Base-by-base conservation (phyloP, 2,329 filamentous ascomycete species). In the Colletotrichum trifolii region DNA sequence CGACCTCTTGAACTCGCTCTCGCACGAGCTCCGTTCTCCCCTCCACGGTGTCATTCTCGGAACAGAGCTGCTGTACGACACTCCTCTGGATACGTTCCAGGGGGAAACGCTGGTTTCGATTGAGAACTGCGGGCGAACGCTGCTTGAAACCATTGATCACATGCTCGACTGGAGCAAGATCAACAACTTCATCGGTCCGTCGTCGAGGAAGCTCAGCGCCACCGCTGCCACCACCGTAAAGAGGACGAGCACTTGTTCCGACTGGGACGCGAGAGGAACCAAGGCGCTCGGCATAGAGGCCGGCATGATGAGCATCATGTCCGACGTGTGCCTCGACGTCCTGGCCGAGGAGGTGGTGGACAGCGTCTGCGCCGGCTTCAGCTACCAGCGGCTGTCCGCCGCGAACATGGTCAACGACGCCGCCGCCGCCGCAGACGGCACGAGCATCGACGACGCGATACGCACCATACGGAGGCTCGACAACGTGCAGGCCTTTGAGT, bases 11-110 rank as follows among this genome's bases (percentile, higher is more conserved):
- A 83, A 85, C 0, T 88, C 84, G 1, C 82, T 90, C 6, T 87
- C 84, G 3, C 87, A 90, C 69, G 87, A 90, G 70, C 74, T 90
- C 12, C 79, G 87, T 6, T 87, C 84, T 2, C 87, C 87, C 0
- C 75, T 90, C 1, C 87, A 90, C 60, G 87, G 87, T 2, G 83
- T 89, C 36, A 74, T 89, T 0, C 82, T 85, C 0, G 85, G 78
- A 54, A 78, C 81, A 1, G 85, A 87, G 67, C 73, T 88, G 4
- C 70, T 89, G 0, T 78, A 81, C 4, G 84, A 87, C n/a, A 86
- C 84, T 0, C 64, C 74, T 0, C 75, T 87, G 33, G 77, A 77
- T 47, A 74, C 76, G 3, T 74, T 77, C 8, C 82, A 84, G 66
- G 72, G 74, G 9, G 77, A 79, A 17, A 76, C 82, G 40, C 68